Evolutionary conservation across 345 rosid genomes (phyloP).

Genomic region (Corymbia maculata): DNA sequence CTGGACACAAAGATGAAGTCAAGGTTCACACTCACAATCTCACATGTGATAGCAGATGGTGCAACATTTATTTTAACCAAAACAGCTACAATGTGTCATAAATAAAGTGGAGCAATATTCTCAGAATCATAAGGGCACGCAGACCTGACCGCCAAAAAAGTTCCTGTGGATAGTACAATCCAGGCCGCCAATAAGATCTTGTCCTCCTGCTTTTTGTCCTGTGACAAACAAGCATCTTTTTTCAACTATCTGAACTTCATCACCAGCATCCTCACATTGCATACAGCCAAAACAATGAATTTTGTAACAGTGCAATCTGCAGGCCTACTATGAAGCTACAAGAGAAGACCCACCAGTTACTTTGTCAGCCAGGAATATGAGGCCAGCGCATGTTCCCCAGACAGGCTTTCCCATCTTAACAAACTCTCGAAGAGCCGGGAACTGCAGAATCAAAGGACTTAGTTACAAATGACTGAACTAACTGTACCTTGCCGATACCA

Average conservation of each 20-base stretch:
- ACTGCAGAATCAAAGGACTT: constrained; percentile 28
- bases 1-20: not conserved
- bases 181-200: constrained; percentile 80
- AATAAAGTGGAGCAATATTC: not conserved
- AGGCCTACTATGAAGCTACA: not conserved
- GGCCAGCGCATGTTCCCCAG: constrained; percentile 99
- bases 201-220: constrained; percentile 97
- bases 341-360: constrained; percentile 53
- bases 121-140: not conserved
- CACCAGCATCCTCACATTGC: not conserved
- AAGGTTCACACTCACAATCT: not conserved
- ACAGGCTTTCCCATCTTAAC: constrained; percentile 87
- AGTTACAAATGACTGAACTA: not conserved
- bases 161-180: constrained; percentile 86
- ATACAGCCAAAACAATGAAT: not conserved
- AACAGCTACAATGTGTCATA: not conserved
- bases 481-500: not conserved
- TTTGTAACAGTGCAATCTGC: not conserved
- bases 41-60: not conserved
- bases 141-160: constrained; percentile 95
- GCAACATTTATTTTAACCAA: not conserved
- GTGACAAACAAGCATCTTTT: constrained; percentile 9
- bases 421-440: constrained; percentile 85
- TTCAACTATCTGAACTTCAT: not conserved
- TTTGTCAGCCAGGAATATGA: constrained; percentile 83